phyloP scores from a whole-genome alignment of 169 alveolate genomes.

The Plasmodium falciparum region DNA sequence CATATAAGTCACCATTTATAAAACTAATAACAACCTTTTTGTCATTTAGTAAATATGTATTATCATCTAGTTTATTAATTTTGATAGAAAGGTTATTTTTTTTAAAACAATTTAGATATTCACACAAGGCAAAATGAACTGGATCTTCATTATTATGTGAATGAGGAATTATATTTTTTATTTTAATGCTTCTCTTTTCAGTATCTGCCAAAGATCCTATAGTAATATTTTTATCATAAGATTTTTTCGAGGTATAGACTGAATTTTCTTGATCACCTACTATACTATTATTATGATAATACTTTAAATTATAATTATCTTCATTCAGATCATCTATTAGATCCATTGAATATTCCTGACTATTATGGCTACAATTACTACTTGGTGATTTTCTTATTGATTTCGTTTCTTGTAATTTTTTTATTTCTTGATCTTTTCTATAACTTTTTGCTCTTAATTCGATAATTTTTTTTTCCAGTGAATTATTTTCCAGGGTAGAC shows the following conservation, averaged over 20 bases:
- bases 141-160: conserved; percentile 19
- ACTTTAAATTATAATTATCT: not conserved
- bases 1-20: conserved; percentile 60
- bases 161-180: not conserved
- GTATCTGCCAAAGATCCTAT: not conserved
- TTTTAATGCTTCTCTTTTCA: not conserved
- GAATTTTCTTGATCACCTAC: conserved; percentile 3
- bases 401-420: conserved; percentile 51
- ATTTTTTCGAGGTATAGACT: not conserved
- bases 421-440: conserved; percentile 69
- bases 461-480: conserved; percentile 40
- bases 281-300: not conserved
- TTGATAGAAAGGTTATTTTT: conserved; percentile 25
- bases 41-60: conserved; percentile 34
- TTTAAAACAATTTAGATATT: conserved; percentile 17
- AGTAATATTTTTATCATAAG: conserved; percentile 38
- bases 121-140: conserved; percentile 32
- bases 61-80: conserved; percentile 26
- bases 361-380: not conserved
- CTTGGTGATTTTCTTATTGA: conserved; percentile 16
- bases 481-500: conserved; percentile 62
- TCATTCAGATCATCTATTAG: not conserved
- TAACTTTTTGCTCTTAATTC: conserved; percentile 57
- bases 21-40: conserved; percentile 39
- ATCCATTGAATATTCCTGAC: not conserved